These are phyloP conservation scores for Aristolochia fimbriata DNA, from an alignment of 164 flowering plant species.

Conservation along the genomic window DNA sequence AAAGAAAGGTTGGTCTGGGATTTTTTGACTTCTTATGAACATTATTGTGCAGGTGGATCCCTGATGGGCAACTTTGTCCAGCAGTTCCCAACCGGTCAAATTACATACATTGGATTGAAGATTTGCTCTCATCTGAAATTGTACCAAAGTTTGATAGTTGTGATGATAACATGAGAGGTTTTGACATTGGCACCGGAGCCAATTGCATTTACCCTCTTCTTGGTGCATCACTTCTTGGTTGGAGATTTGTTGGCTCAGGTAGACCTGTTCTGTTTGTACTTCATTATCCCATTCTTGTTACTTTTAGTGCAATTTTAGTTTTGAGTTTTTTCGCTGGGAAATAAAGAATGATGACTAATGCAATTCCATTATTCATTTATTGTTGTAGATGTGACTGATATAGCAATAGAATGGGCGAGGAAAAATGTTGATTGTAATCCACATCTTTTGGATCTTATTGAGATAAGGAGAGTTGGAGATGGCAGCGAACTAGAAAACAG, in stretches of 20 bases:
- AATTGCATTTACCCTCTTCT: slow-evolving; percentile 97
- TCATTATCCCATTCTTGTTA: neutral
- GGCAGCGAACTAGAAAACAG: slow-evolving; percentile 1
- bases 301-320: neutral
- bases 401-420: slow-evolving; percentile 89
- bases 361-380: neutral
- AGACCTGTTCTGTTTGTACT: neutral
- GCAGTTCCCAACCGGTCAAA: slow-evolving; percentile 91
- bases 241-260: slow-evolving; percentile 97
- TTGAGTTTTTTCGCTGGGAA: neutral
- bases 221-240: slow-evolving; percentile 86
- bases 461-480: slow-evolving; percentile 48
- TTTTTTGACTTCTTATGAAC: neutral
- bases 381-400: slow-evolving; percentile 77
- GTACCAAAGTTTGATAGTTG: slow-evolving; percentile 20
- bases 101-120: slow-evolving; percentile 94
- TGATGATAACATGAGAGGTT: slow-evolving; percentile 46
- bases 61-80: slow-evolving; percentile 97
- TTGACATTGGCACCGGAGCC: slow-evolving; percentile 95
- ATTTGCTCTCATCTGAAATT: slow-evolving; percentile 64
- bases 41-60: slow-evolving; percentile 73
- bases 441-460: slow-evolving; percentile 61
- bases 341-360: neutral
- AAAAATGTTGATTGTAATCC: slow-evolving; percentile 69
- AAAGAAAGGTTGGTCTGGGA: neutral